These are phyloP conservation scores for Phytophthora meadii DNA, from an alignment of 352 stramenopile species.

Conservation along the genomic window DNA sequence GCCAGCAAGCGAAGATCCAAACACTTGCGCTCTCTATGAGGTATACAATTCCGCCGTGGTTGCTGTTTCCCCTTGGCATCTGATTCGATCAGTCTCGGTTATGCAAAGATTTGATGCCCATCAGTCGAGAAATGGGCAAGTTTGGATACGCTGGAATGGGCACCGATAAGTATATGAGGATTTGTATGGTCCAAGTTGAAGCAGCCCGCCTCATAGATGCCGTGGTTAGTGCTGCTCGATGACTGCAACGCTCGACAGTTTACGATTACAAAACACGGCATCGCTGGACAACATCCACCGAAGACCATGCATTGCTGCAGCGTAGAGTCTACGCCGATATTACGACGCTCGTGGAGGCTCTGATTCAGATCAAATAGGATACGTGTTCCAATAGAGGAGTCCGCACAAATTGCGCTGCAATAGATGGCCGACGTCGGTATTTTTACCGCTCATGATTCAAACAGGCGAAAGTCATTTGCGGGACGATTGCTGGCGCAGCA, in stretches of 20 bases:
- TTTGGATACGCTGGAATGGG: constrained; percentile 24
- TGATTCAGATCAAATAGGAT: neutral
- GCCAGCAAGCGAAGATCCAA: constrained; percentile 33
- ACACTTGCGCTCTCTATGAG: constrained; percentile 39
- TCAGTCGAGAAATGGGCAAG: constrained; percentile 14
- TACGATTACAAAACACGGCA: constrained; percentile 1
- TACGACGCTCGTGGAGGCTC: neutral
- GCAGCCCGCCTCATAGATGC: constrained; percentile 9
- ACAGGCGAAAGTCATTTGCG: neutral
- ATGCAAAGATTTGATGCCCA: constrained; percentile 33
- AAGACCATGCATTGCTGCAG: neutral
- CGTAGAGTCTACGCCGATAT: neutral
- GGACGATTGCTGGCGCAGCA: neutral
- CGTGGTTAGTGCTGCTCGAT: neutral
- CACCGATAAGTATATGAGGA: constrained; percentile 6
- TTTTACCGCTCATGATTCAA: neutral
- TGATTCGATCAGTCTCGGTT: constrained; percentile 16
- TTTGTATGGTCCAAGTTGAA: constrained; percentile 37
- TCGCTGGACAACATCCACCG: neutral
- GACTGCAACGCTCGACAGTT: neutral
- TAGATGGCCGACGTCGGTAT: neutral
- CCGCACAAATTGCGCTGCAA: neutral
- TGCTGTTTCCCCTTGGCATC: constrained; percentile 22
- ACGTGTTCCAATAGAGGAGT: neutral
- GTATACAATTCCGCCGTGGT: constrained; percentile 43